Base-by-base conservation (phyloP, 768 basidiomycete genomes). In the Rubroboletus satanas region DNA sequence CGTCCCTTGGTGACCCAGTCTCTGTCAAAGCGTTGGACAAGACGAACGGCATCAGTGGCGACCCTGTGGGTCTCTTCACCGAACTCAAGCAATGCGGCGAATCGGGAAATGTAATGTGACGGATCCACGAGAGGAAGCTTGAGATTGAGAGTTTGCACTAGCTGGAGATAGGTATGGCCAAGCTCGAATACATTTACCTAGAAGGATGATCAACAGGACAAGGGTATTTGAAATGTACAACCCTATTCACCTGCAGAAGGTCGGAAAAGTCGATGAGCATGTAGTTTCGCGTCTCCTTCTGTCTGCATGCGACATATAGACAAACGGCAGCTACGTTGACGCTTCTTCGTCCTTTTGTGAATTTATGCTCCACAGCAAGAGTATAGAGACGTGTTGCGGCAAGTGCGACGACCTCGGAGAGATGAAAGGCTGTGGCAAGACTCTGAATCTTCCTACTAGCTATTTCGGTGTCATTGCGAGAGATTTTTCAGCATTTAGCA, bases 181-280 rank as follows among this genome's bases (percentile, higher is more conserved):
- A 99, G 88, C 65, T 94, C 93, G 63, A 96, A 98, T 12, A 99
- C 97, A 66, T 98, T 98, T 57, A 98, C 91, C 93, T 96, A 17
- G 18, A 45, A 42, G 33, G 45, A 46, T 17, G 28, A 29, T 62
- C 35, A 56, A 42, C 8, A 44, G 26, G n/a, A 23, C 9, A 12
- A 42, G 6, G 7, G 29, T 1, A 38, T n/a, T 8, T 42, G 46
- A 33, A 26, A 41, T 18, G 21, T 1, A 15, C 38, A 29, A 57
- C 33, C 18, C 1, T 5, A 61, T 69, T 57, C 61, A 89, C 95
- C 76, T 93, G 89, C 4, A 99, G 81, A 38, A 95, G 77, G 67
- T 98, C 96, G n/a, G 93, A 93, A 64, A 99, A 98, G 73, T 99
- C 97, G 58, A 99, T 98, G 26, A 99, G 83, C 97, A 98, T 98